Conservation (phyloP, 2,329 filamentous ascomycete genomes). For the Colletotrichum sp. region DNA sequence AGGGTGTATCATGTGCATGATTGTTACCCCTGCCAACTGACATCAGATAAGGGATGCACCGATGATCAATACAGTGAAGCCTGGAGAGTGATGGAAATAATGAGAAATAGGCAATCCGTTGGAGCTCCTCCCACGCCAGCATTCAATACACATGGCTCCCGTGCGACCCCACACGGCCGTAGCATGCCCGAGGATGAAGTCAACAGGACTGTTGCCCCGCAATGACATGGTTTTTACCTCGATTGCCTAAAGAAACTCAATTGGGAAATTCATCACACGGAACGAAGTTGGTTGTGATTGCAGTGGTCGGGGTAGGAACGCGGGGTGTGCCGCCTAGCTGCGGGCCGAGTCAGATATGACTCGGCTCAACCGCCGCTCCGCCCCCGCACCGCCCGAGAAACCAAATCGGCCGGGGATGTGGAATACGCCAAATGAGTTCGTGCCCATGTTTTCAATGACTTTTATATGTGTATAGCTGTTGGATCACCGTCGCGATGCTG, state of each 20-base stretch:
- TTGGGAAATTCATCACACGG: neutral
- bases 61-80: fast-evolving
- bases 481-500: fast-evolving
- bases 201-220: neutral
- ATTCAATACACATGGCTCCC: neutral
- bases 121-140: neutral
- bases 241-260: neutral
- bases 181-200: neutral
- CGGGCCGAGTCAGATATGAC: neutral
- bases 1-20: neutral
- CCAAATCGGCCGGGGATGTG: neutral
- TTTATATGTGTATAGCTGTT: neutral
- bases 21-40: neutral
- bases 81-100: fast-evolving
- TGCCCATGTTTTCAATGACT: neutral
- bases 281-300: neutral
- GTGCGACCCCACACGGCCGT: too few species aligned
- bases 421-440: neutral
- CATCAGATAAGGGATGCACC: neutral
- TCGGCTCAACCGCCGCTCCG: neutral
- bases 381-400: neutral
- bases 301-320: neutral
- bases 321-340: neutral
- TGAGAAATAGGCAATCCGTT: neutral
- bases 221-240: neutral